Evolutionary conservation across 2,329 filamentous ascomycete genomes (phyloP).

Genomic region (Clarireedia monteithiana): DNA sequence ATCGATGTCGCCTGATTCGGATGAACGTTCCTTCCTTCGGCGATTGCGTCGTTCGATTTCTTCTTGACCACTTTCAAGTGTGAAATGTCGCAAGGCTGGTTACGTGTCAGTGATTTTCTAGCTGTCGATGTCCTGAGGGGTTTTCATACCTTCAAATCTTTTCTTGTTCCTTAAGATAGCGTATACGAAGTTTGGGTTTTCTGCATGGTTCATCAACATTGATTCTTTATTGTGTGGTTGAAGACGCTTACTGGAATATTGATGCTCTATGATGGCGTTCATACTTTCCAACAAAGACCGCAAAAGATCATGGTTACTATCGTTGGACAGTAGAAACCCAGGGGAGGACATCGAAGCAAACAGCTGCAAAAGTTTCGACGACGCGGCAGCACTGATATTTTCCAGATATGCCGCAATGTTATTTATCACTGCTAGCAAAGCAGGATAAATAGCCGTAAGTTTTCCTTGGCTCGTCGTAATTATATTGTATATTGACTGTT

Average conservation of each 20-base stretch:
- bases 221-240: neutral
- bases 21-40: constrained; percentile 54
- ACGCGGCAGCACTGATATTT: constrained; percentile 64
- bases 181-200: constrained; percentile 76
- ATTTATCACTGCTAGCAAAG: constrained; percentile 83
- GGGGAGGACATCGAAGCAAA: constrained; percentile 91
- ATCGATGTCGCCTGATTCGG: constrained; percentile 40
- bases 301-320: constrained; percentile 78
- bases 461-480: constrained; percentile 89
- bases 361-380: constrained; percentile 77
- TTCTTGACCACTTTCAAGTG: constrained; percentile 82
- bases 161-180: constrained; percentile 72
- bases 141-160: constrained; percentile 56
- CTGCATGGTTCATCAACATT: constrained; percentile 26
- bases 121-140: neutral
- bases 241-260: constrained; percentile 59
- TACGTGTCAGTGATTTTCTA: constrained; percentile 2
- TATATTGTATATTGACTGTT: constrained; percentile 80
- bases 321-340: constrained; percentile 85
- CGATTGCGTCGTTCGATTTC: constrained; percentile 78
- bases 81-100: constrained; percentile 69
- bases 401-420: constrained; percentile 85
- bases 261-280: constrained; percentile 83
- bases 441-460: constrained; percentile 84
- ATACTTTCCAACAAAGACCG: constrained; percentile 80